These are phyloP conservation scores for Inonotus obliquus DNA, from an alignment of 1,284 basidiomycete species.

Conservation along the genomic window DNA sequence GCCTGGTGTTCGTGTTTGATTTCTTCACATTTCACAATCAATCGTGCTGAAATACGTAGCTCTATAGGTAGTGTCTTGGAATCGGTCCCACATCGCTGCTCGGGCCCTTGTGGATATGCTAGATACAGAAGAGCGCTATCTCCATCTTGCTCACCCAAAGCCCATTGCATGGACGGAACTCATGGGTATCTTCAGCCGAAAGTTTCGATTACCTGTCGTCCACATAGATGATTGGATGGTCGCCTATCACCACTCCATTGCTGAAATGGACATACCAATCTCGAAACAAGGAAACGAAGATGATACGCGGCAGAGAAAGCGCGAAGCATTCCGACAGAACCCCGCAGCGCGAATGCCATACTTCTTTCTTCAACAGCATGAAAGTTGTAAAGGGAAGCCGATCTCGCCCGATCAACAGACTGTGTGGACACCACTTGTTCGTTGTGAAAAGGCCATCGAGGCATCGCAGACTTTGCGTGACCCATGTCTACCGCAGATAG, in stretches of 20 bases:
- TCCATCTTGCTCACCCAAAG: conserved; percentile 28
- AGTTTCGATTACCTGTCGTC: conserved; percentile 9
- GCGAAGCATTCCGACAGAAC: not conserved
- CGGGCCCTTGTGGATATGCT: conserved; percentile 21
- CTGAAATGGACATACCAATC: not conserved
- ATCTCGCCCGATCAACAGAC: not conserved
- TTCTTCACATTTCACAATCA: not conserved
- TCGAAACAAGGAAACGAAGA: not conserved
- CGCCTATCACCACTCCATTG: not conserved
- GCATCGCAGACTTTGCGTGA: conserved; percentile 1
- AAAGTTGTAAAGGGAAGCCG: not conserved
- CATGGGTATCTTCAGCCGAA: not conserved
- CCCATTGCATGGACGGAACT: conserved; percentile 11
- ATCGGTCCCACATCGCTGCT: not conserved
- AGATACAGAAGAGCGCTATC: not conserved
- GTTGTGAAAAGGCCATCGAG: not conserved
- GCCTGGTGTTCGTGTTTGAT: conserved; percentile 21
- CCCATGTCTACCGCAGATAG: not conserved
- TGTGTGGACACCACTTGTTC: not conserved
- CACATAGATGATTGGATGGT: conserved; percentile 7
- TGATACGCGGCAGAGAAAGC: not conserved
- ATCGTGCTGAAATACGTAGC: not conserved
- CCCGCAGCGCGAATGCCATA: conserved; percentile 15
- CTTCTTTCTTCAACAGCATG: conserved; percentile 11
- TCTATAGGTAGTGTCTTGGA: not conserved